phyloP scores from a whole-genome alignment of 202 grass and related monocot species.

The Musa balbisiana region DNA sequence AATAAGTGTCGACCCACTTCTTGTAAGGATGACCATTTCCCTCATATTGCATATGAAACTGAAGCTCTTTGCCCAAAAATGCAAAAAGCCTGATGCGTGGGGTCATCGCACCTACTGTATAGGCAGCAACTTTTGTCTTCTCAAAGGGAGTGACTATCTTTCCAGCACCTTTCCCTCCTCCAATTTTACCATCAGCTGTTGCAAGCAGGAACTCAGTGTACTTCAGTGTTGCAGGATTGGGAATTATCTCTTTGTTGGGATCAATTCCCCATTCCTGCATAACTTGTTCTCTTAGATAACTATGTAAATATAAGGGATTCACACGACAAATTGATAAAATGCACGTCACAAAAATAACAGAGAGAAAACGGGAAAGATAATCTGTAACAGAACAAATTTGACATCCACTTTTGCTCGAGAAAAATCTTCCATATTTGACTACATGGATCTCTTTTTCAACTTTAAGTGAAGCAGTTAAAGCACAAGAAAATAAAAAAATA shows the following conservation, averaged over 20 bases:
- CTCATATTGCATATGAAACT: conserved; percentile 39
- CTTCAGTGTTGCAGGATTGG: conserved; percentile 56
- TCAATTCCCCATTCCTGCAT: conserved; percentile 90
- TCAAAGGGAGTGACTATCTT: conserved; percentile 97
- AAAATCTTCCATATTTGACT: no score
- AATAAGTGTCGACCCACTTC: conserved; percentile 76
- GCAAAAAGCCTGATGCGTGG: conserved; percentile 95
- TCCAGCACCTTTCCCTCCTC: conserved; percentile 67
- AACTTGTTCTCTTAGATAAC: conserved; percentile 26
- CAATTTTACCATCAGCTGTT: conserved; percentile 77
- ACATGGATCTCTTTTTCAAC: no score
- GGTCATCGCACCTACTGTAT: conserved; percentile 79
- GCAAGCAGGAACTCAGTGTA: conserved; percentile 88
- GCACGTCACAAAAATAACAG: no score
- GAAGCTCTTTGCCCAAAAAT: conserved; percentile 65
- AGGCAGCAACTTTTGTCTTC: conserved; percentile 95
- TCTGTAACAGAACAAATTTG: no score
- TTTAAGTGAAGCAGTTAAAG: no score
- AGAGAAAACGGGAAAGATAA: no score
- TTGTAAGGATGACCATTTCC: conserved; percentile 66
- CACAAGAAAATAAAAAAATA: no score
- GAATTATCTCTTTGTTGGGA: conserved; percentile 60
- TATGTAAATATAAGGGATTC: not conserved
- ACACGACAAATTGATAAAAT: not conserved
- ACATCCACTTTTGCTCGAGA: no score